Evolutionary conservation across 345 rosid genomes (phyloP).

Genomic region (Citrus glauca): DNA sequence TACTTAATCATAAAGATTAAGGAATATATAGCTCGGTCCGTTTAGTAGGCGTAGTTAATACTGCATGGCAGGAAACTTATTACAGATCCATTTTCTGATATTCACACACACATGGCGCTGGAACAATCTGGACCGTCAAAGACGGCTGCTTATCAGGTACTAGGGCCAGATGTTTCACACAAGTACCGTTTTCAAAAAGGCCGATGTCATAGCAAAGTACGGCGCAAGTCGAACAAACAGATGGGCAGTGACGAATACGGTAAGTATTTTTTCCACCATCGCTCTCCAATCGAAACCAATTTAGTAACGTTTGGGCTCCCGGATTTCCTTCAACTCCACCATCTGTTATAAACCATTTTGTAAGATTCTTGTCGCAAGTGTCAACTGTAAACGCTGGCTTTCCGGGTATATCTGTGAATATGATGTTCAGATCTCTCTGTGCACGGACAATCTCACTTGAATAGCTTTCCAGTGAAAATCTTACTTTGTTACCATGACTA

Average conservation of each 20-base stretch:
- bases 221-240: background rate
- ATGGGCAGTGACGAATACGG: background rate
- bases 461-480: no score
- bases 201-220: background rate
- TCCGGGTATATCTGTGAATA: background rate
- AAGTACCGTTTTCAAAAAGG: background rate
- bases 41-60: no score
- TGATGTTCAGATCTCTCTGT: background rate
- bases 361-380: no score
- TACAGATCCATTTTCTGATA: no score
- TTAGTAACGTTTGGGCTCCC: background rate
- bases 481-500: no score
- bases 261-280: no score
- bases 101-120: no score
- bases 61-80: no score
- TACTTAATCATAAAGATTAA: no score
- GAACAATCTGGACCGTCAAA: background rate
- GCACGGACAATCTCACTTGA: no score
- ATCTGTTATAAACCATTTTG: background rate
- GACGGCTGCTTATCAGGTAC: background rate
- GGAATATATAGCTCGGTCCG: no score
- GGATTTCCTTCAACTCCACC: background rate
- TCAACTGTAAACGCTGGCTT: background rate
- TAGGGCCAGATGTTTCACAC: background rate
- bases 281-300: background rate